These are phyloP conservation scores for Hibiscus tridactylites DNA, from an alignment of 345 rosid species.

Conservation along the genomic window DNA sequence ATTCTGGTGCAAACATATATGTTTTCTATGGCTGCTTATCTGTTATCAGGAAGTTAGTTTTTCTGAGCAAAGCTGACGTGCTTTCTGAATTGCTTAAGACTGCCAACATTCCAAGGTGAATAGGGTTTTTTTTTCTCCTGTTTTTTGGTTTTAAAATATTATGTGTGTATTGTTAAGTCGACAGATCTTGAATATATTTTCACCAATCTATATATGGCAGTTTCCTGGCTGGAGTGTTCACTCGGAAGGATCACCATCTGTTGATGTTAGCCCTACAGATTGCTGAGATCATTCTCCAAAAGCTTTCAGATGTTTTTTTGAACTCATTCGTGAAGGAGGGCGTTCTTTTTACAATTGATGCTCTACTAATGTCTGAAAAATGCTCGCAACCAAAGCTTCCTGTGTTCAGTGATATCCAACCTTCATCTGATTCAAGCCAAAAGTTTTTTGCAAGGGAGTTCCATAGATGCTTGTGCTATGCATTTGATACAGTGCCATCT, in stretches of 20 bases:
- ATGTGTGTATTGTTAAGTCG: background rate
- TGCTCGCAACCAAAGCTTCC: constrained; percentile 39
- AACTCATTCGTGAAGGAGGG: constrained; percentile 82
- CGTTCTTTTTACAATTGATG: constrained; percentile 65
- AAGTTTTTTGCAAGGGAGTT: constrained; percentile 41
- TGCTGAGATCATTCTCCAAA: constrained; percentile 61
- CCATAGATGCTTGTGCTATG: constrained; percentile 73
- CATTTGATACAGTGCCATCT: constrained; percentile 37
- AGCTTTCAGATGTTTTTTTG: constrained; percentile 50
- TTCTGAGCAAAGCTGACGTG: constrained; percentile 55
- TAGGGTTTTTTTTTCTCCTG: constrained; percentile 17
- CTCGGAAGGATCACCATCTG: constrained; percentile 79
- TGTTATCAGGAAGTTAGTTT: constrained; percentile 58
- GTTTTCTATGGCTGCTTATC: constrained; percentile 79
- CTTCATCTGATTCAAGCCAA: constrained; percentile 37
- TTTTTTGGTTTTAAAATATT: background rate
- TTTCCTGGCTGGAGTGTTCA: constrained; percentile 79
- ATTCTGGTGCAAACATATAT: constrained; percentile 71
- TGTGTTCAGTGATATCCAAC: constrained; percentile 29
- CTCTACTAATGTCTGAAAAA: constrained; percentile 49
- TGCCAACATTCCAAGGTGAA: constrained; percentile 77
- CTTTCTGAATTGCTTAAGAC: constrained; percentile 52
- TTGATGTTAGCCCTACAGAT: constrained; percentile 62
- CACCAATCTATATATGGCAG: constrained; percentile 35
- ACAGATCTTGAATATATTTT: background rate